Percentiles rank a stretch among this genome's conserved stretches.
Evolutionary conservation across 306 rosid species (phyloP).

Genomic region (Boehmeria nivea): DNA sequence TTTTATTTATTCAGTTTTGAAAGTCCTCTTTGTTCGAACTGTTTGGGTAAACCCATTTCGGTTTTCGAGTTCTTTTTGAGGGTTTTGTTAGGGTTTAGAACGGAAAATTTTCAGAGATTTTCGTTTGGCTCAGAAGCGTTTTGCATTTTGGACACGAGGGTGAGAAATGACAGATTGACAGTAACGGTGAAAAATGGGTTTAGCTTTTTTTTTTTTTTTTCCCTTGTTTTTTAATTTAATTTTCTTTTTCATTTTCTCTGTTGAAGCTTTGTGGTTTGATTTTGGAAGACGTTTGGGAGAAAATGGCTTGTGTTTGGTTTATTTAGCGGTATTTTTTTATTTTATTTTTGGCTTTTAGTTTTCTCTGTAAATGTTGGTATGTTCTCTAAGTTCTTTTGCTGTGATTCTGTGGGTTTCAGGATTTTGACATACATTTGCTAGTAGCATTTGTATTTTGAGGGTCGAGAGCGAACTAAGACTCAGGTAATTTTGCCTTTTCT

Average conservation of each 20-base stretch:
- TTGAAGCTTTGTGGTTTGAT: too few relatives aligned
- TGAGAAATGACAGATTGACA: too few relatives aligned
- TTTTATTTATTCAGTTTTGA: not conserved
- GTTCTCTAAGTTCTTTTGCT: not conserved
- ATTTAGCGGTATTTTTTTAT: not conserved
- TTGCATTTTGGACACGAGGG: too few relatives aligned
- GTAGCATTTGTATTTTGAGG: not conserved
- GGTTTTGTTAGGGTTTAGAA: constrained; percentile 7
- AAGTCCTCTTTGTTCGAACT: not conserved
- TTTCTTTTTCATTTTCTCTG: too few relatives aligned
- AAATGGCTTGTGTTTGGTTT: too few relatives aligned
- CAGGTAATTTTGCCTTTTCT: constrained; percentile 1
- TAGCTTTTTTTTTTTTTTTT: too few relatives aligned
- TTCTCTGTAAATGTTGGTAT: not conserved
- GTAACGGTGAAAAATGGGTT: not conserved
- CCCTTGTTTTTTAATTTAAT: too few relatives aligned
- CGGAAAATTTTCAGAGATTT: not conserved
- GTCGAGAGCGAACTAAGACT: not conserved
- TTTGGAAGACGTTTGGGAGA: too few relatives aligned
- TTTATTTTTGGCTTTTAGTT: not conserved
- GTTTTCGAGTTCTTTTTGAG: not conserved
- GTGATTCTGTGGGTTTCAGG: not conserved
- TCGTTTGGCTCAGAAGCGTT: not conserved
- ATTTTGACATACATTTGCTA: not conserved
- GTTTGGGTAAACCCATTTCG: not conserved